phyloP scores from a whole-genome alignment of 2,329 filamentous ascomycete species.

The Scytalidium lignicola region DNA sequence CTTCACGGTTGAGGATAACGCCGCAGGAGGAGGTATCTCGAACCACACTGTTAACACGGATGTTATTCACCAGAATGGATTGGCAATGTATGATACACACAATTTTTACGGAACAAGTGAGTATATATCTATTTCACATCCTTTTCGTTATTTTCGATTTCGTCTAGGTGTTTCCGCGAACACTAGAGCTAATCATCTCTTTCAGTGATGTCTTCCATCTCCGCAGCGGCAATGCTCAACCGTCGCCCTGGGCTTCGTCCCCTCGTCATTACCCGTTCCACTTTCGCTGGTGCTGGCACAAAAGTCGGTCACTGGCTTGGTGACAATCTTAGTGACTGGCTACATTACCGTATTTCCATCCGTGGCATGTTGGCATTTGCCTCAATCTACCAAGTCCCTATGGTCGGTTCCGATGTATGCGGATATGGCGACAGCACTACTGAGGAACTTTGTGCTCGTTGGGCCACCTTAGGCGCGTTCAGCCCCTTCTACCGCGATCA shows the following conservation, averaged over 20 bases:
- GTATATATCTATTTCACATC: slow-evolving; percentile 15
- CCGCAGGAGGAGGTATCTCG: slow-evolving; percentile 40
- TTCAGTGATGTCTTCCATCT: slow-evolving; percentile 62
- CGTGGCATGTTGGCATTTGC: slow-evolving; percentile 55
- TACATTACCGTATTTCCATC: slow-evolving; percentile 54
- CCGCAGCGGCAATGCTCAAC: slow-evolving; percentile 59
- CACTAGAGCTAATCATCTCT: neutral
- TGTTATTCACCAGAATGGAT: slow-evolving; percentile 61
- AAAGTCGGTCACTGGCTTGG: slow-evolving; percentile 60
- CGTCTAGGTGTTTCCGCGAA: too few species aligned
- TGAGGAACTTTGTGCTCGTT: slow-evolving; percentile 68
- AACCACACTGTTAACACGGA: slow-evolving; percentile 63
- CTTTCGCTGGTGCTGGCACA: slow-evolving; percentile 65
- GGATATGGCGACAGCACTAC: slow-evolving; percentile 66
- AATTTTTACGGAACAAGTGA: slow-evolving; percentile 66
- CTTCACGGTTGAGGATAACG: slow-evolving; percentile 36
- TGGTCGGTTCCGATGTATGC: slow-evolving; percentile 71
- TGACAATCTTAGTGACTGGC: slow-evolving; percentile 54
- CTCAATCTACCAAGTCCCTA: slow-evolving; percentile 62
- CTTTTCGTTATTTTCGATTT: too few species aligned
- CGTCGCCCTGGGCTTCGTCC: slow-evolving; percentile 61
- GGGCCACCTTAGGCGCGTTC: slow-evolving; percentile 69
- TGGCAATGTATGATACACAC: slow-evolving; percentile 69
- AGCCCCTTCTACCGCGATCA: slow-evolving; percentile 74
- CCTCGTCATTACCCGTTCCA: slow-evolving; percentile 69